phyloP scores from a whole-genome alignment of 2,329 filamentous ascomycete genomes.

The Colletotrichum sansevieriae region DNA sequence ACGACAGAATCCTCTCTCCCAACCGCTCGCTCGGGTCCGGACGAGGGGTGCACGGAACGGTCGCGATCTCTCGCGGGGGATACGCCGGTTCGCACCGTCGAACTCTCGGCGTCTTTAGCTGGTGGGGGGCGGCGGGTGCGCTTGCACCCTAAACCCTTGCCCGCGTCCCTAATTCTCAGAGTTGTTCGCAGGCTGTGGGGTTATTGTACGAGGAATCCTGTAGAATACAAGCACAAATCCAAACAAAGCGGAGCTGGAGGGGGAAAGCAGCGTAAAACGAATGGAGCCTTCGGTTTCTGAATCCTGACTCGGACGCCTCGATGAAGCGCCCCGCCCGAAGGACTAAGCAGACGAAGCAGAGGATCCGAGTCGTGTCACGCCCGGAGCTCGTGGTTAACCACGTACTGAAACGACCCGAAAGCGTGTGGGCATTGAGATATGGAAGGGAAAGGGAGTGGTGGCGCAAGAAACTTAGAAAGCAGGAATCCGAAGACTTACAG shows the following conservation, averaged over 20 bases:
- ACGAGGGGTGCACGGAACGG: background rate
- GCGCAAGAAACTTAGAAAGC: background rate
- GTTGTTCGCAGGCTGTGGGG: constrained; percentile 7
- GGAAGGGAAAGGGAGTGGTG: background rate
- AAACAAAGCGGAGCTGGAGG: too few relatives aligned
- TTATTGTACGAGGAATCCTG: background rate
- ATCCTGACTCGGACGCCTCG: constrained; percentile 2
- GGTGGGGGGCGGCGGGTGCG: too few relatives aligned
- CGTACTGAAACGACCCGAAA: too few relatives aligned
- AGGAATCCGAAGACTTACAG: constrained; percentile 63
- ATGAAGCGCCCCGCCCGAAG: background rate
- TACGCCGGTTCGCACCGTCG: background rate
- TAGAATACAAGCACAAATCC: background rate
- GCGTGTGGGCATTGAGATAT: too few relatives aligned
- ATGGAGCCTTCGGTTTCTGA: too few relatives aligned
- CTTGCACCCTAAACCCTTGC: too few relatives aligned
- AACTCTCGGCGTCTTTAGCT: background rate
- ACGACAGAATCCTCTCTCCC: background rate
- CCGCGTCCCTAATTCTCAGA: too few relatives aligned
- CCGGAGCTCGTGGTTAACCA: too few relatives aligned
- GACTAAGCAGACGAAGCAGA: constrained; percentile 17
- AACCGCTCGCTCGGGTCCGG: constrained; percentile 30
- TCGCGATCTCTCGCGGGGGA: constrained; percentile 23
- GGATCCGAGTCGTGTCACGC: background rate
- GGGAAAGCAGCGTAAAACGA: too few relatives aligned